Base-by-base conservation (phyloP, 768 basidiomycete genomes). In the Tylopilus vinaceipallidus region DNA sequence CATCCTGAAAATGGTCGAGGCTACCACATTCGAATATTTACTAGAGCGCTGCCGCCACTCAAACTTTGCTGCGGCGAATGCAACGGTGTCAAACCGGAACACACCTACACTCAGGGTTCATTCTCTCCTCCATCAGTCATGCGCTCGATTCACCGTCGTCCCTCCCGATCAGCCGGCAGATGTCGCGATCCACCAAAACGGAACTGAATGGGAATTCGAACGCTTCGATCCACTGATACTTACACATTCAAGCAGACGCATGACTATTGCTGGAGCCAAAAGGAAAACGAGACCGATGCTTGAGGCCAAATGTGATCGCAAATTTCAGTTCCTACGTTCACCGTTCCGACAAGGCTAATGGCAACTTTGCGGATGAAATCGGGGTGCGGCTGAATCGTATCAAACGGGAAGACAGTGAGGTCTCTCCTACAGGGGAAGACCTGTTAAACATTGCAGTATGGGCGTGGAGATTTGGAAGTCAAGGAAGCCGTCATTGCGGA, bases 251-350 rank as follows among this genome's bases (percentile, higher is more conserved):
- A 39, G 35, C 30, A 41, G 10, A 17, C 6, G 27, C 14, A n/a
- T 61, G 10, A 40, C 33, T 20, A 4, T 58, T 12, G 41, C n/a
- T n/a, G n/a, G n/a, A n/a, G n/a, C n/a, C n/a, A n/a, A 50, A 8
- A 49, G 49, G 20, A 33, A 49, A 0, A 23, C 26, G 11, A 20
- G 7, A 22, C 49, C 42, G n/a, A 40, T 50, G 27, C 50, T 61
- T 13, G 53, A 62, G 22, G 22, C 39, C 39, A 17, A 40, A 11
- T 11, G 6, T 11, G 3, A 39, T 61, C 36, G 48, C 56, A 2
- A 58, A 62, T 20, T 61, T 62, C 47, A 52, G 62, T 4, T 58
- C 53, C 9, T 61, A 55, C 32, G 44, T 61, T 29, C 55, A 58
- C 38, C 59, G 59, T 27, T 50, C 43, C 4, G 59, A 50, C 17